A percentile compares a stretch with the other conserved stretches of the same genome.
Conservation (phyloP, 176 grass and related monocot genomes). For the Alopecurus myosuroides region DNA sequence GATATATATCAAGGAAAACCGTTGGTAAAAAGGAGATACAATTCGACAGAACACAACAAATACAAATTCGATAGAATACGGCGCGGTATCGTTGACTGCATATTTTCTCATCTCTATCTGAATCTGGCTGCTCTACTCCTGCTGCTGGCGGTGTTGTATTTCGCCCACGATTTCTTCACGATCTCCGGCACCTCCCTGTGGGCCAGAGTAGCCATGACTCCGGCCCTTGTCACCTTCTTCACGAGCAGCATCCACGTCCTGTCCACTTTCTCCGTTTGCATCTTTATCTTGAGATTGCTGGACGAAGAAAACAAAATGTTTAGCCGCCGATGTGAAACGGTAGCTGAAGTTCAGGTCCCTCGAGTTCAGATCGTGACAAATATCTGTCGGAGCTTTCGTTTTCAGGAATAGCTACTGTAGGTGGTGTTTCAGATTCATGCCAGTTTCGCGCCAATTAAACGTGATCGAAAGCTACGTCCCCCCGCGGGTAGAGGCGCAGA, state of each 20-base stretch:
- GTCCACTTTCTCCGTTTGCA: conserved; percentile 27
- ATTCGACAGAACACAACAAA: too few species aligned
- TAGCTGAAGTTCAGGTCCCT: background rate
- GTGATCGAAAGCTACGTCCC: background rate
- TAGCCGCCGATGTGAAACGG: background rate
- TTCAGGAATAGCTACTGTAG: background rate
- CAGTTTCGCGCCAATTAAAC: background rate
- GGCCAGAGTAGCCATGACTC: conserved; percentile 47
- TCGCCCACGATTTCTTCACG: conserved; percentile 39
- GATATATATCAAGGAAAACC: too few species aligned
- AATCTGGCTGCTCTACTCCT: conserved; percentile 24
- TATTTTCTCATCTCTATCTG: conserved; percentile 25
- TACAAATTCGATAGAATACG: too few species aligned
- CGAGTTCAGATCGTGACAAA: background rate
- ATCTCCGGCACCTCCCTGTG: conserved; percentile 45
- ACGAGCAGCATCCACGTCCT: conserved; percentile 59
- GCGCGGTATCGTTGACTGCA: background rate
- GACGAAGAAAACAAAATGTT: background rate
- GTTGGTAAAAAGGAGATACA: too few species aligned
- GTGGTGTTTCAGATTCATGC: background rate
- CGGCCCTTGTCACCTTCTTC: conserved; percentile 64
- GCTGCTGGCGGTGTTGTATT: conserved; percentile 4
- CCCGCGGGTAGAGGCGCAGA: too few species aligned
- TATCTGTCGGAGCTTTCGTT: background rate
- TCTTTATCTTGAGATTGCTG: conserved; percentile 67